These are phyloP conservation scores for Curvularia spicifera DNA, from an alignment of 2,329 filamentous ascomycete species.

Conservation along the genomic window DNA sequence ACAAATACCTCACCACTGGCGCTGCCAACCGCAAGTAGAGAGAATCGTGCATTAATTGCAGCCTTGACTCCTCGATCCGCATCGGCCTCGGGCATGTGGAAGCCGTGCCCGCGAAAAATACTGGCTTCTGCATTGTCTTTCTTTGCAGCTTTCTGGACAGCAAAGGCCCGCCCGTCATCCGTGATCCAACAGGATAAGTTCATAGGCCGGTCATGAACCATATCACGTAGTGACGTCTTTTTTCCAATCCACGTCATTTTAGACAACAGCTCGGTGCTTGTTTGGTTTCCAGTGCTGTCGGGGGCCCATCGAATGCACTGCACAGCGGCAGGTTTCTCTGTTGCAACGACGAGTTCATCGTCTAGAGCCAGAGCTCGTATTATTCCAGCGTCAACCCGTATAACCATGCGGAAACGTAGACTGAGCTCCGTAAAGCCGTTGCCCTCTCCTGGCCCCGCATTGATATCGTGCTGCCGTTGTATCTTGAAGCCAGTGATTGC, in stretches of 20 bases:
- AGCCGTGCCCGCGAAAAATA: slow-evolving; percentile 89
- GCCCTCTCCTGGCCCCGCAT: slow-evolving; percentile 76
- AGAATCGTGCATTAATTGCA: slow-evolving; percentile 93
- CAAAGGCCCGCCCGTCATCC: slow-evolving; percentile 84
- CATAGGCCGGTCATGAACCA: slow-evolving; percentile 96
- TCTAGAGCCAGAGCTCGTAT: slow-evolving; percentile 86
- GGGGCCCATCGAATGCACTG: slow-evolving; percentile 96
- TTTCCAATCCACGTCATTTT: slow-evolving; percentile 86
- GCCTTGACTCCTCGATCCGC: slow-evolving; percentile 71
- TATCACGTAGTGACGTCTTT: slow-evolving; percentile 76
- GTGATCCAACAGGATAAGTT: slow-evolving; percentile 93
- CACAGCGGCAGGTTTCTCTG: slow-evolving; percentile 87
- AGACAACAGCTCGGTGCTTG: slow-evolving; percentile 85
- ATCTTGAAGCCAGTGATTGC: slow-evolving; percentile 47
- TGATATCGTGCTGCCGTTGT: slow-evolving; percentile 47
- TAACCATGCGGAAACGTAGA: slow-evolving; percentile 94
- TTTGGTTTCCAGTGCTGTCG: slow-evolving; percentile 81
- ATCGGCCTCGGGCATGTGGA: slow-evolving; percentile 73
- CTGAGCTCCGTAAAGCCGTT: slow-evolving; percentile 83
- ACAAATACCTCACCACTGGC: slow-evolving; percentile 79
- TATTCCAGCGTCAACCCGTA: slow-evolving; percentile 96
- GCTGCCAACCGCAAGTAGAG: slow-evolving; percentile 86
- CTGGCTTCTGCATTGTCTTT: slow-evolving; percentile 61
- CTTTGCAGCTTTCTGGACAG: slow-evolving; percentile 71
- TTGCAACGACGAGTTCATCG: slow-evolving; percentile 90